Evolutionary conservation across 2,329 filamentous ascomycete genomes (phyloP).

Genomic region (Trichophyton mentagrophytes): DNA sequence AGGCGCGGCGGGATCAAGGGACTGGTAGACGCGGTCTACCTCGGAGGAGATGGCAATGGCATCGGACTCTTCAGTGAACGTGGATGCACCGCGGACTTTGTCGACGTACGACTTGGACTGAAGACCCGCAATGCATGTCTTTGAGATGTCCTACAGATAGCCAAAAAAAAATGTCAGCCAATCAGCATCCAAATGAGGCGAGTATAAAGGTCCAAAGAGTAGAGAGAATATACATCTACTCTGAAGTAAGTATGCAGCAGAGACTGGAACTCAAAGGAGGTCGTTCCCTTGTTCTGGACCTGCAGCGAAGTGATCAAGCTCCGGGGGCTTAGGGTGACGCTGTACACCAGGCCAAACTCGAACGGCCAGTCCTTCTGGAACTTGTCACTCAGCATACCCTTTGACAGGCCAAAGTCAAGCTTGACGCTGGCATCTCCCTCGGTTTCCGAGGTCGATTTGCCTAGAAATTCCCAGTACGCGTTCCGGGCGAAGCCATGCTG

Average conservation of each 20-base stretch:
- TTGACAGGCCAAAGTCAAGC: constrained; percentile 86
- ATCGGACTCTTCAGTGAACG: constrained; percentile 52
- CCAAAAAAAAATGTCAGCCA: background rate
- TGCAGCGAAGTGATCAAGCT: constrained; percentile 69
- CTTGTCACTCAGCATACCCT: constrained; percentile 55
- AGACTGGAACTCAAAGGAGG: constrained; percentile 80
- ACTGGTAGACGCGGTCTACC: constrained; percentile 76
- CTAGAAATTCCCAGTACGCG: constrained; percentile 76
- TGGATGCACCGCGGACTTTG: constrained; percentile 58
- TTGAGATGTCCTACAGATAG: constrained; percentile 57
- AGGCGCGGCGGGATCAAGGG: constrained; percentile 40
- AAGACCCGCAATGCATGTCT: constrained; percentile 61
- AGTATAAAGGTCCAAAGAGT: background rate
- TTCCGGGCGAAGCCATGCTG: constrained; percentile 45
- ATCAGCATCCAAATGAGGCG: background rate
- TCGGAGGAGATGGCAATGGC: constrained; percentile 61
- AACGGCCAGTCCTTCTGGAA: constrained; percentile 66
- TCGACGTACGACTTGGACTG: constrained; percentile 65
- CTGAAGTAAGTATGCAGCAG: constrained; percentile 84
- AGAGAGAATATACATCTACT: constrained; percentile 50
- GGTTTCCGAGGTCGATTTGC: constrained; percentile 64
- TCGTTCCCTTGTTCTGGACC: constrained; percentile 72
- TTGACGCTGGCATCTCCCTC: constrained; percentile 59
- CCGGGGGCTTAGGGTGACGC: constrained; percentile 66
- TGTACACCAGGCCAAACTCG: constrained; percentile 84